Evolutionary conservation across 495 filamentous ascomycete species (phyloP).

Genomic region (Jackrogersella minutella): DNA sequence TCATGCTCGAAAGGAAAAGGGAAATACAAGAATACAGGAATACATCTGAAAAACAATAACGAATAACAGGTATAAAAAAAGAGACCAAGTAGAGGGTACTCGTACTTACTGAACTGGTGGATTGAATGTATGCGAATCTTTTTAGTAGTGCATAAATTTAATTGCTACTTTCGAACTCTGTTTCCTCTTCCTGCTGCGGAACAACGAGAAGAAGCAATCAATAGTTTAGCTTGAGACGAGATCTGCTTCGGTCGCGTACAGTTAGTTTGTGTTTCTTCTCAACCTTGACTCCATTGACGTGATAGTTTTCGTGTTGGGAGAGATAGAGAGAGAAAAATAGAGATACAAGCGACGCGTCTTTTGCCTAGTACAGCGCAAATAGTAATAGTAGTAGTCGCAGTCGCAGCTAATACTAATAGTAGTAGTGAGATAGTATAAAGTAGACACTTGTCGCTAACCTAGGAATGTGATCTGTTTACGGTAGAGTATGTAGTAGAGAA

Average conservation of each 20-base stretch:
- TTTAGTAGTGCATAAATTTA: constrained; percentile 28
- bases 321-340: background rate
- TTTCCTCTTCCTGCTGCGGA: constrained; percentile 18
- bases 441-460: background rate
- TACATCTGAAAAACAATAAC: too few relatives aligned
- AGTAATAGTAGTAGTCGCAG: too few relatives aligned
- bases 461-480: background rate
- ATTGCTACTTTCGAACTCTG: constrained; percentile 30
- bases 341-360: constrained; percentile 2
- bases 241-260: constrained; percentile 33
- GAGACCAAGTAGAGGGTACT: constrained; percentile 34
- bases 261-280: constrained; percentile 26
- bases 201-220: constrained; percentile 20
- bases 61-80: constrained; percentile 1
- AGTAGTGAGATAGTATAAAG: too few relatives aligned
- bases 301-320: too few relatives aligned
- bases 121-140: constrained; percentile 5
- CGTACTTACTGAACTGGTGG: constrained; percentile 24
- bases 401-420: too few relatives aligned
- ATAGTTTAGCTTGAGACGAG: too few relatives aligned
- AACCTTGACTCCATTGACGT: constrained; percentile 10
- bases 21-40: constrained; percentile 25
- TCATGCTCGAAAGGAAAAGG: constrained; percentile 2
- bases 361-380: background rate
- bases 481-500: too few relatives aligned